Conservation (phyloP, 129 eudicot genomes). For the Solidago caesia region DNA sequence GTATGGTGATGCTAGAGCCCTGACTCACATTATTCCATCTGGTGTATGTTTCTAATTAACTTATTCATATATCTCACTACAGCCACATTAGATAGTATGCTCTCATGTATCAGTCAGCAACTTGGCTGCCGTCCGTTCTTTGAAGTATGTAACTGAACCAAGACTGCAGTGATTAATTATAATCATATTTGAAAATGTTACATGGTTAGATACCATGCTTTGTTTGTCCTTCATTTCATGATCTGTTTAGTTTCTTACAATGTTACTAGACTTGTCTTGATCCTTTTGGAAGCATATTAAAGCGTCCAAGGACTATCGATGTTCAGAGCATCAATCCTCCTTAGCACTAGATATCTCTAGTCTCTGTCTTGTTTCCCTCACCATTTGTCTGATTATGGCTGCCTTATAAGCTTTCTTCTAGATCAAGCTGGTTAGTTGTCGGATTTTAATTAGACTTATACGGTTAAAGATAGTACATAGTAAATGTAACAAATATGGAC, state of each 20-base stretch:
- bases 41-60: too few relatives aligned
- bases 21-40: too few relatives aligned
- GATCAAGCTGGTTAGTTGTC: background rate
- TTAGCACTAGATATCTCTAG: too few relatives aligned
- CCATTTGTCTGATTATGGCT: background rate
- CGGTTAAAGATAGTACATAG: background rate
- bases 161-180: too few relatives aligned
- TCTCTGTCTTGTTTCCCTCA: background rate
- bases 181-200: too few relatives aligned
- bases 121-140: background rate
- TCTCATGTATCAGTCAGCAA: background rate
- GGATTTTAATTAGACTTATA: background rate
- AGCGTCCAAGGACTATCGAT: background rate
- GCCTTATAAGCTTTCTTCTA: background rate
- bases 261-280: background rate
- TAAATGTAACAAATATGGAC: background rate
- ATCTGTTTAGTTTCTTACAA: background rate
- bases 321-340: background rate
- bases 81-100: too few relatives aligned
- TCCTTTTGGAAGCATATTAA: conserved; percentile 1
- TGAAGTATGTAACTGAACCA: too few relatives aligned
- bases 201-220: background rate
- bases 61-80: too few relatives aligned
- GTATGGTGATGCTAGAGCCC: too few relatives aligned
- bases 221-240: background rate